Base-by-base conservation (phyloP, 345 rosid species). In the Corchorus capsularis region DNA sequence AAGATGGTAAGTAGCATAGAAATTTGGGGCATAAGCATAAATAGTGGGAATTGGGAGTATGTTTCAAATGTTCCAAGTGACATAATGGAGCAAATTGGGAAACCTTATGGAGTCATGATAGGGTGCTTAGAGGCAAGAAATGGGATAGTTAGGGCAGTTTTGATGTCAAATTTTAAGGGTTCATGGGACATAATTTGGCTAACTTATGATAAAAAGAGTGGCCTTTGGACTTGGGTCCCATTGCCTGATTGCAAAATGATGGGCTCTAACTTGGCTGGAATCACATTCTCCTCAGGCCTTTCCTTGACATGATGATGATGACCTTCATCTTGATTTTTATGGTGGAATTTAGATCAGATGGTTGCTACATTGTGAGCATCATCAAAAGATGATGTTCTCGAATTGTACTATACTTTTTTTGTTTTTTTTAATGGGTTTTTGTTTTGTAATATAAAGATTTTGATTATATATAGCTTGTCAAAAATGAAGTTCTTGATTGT, bases 181-280 rank as follows among this genome's bases (percentile, higher is more conserved):
- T 55, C 69, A n/a, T 91, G 94, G 93, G 80, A 90, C 79, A 85
- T 91, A 2, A 80, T 85, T 34, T 90, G 96, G 93, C 63, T 89
- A 16, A 81, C 80, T 55, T 89, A 90, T 60, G 83, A 86, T n/a
- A 62, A 39, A 49, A 47, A 54, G n/a, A 84, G 32, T 17, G 3
- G 20, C 13, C 11, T 74, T 12, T 93, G 96, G 93, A 72, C 34
- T 20, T 83, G 83, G 85, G 54, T 87, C 56, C 86, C 85, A 6
- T 16, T 90, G 13, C 90, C 92, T 12, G 85, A 84, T 75, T 85
- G 91, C 74, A 80, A 79, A 60, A 90, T 87, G 88, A 88, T 78
- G 73, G 94, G 94, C 34, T 86, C 84, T 16, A 90, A 90, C 74
- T 85, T 91, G 93, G 96, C 92, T 1, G 98, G 96, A 27, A 82